These are phyloP conservation scores for Trichoderma virens DNA, from an alignment of 495 filamentous ascomycete species.

Conservation along the genomic window DNA sequence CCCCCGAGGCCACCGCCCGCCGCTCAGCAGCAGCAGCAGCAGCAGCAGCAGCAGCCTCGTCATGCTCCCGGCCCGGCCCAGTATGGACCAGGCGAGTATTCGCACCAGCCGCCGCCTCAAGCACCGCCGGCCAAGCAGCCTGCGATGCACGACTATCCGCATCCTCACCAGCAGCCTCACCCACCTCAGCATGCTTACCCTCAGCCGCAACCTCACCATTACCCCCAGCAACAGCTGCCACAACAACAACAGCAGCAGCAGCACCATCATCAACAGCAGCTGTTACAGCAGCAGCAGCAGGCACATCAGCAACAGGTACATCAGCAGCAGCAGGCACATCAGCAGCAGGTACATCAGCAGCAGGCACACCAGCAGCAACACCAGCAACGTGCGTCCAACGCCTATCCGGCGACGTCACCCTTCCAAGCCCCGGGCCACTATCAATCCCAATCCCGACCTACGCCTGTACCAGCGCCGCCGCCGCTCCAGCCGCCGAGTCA, in stretches of 20 bases:
- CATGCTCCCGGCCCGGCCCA: neutral
- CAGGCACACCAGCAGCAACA: constrained; percentile 19
- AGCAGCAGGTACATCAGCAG: constrained; percentile 25
- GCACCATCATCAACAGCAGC: constrained; percentile 13
- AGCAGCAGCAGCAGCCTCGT: constrained; percentile 15
- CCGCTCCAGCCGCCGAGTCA: constrained; percentile 42
- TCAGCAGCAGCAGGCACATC: constrained; percentile 21
- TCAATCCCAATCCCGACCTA: constrained; percentile 33
- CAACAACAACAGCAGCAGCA: constrained; percentile 33
- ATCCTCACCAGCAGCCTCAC: constrained; percentile 31
- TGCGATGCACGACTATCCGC: constrained; percentile 41
- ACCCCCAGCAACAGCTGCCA: constrained; percentile 14
- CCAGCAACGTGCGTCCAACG: neutral
- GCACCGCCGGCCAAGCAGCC: constrained; percentile 32
- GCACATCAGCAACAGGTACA: constrained; percentile 27
- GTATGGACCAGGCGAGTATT: constrained; percentile 12
- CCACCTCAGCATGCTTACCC: constrained; percentile 11
- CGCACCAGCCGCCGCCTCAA: constrained; percentile 21
- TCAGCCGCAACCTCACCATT: constrained; percentile 29
- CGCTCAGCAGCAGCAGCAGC: constrained; percentile 18
- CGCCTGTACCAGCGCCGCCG: constrained; percentile 42
- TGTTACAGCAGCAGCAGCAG: constrained; percentile 29
- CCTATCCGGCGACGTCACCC: constrained; percentile 19
- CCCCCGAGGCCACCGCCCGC: constrained; percentile 13
- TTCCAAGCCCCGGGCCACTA: constrained; percentile 36